These are phyloP conservation scores for Suillus clintonianus DNA, from an alignment of 768 basidiomycete genomes.

Conservation along the genomic window DNA sequence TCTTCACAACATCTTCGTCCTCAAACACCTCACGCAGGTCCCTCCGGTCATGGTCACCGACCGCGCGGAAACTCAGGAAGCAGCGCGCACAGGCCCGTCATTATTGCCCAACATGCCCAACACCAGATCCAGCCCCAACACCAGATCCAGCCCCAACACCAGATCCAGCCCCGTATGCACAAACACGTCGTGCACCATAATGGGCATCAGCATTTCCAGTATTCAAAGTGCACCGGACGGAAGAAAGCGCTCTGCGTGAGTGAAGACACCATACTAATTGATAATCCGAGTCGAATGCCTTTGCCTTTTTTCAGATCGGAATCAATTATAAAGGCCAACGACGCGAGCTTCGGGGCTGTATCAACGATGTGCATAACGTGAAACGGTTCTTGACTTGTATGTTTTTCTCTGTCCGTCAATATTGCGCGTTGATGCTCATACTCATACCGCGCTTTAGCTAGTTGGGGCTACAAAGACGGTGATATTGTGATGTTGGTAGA, in stretches of 20 bases:
- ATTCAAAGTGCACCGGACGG: constrained; percentile 51
- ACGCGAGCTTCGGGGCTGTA: constrained; percentile 70
- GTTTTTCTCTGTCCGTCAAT: constrained; percentile 12
- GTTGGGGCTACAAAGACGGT: constrained; percentile 49
- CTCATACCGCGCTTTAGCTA: constrained; percentile 22
- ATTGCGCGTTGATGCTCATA: background rate
- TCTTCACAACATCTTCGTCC: background rate
- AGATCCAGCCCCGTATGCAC: constrained; percentile 6
- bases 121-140: constrained; percentile 8
- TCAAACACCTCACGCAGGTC: constrained; percentile 6
- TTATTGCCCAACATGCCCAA: background rate
- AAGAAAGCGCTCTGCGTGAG: constrained; percentile 52
- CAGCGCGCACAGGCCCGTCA: constrained; percentile 1
- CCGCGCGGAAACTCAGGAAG: constrained; percentile 24
- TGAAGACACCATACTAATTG: background rate
- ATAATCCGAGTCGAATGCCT: background rate
- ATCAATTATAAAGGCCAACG: constrained; percentile 73
- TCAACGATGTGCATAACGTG: constrained; percentile 79
- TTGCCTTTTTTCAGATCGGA: constrained; percentile 54
- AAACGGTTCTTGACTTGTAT: constrained; percentile 65
- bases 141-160: constrained; percentile 7
- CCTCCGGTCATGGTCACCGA: constrained; percentile 14
- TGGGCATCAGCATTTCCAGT: constrained; percentile 36
- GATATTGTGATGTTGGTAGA: constrained; percentile 63
- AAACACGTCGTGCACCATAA: constrained; percentile 2